These are phyloP conservation scores for Fusarium longipes DNA, from an alignment of 2,329 filamentous ascomycete species.

Conservation along the genomic window DNA sequence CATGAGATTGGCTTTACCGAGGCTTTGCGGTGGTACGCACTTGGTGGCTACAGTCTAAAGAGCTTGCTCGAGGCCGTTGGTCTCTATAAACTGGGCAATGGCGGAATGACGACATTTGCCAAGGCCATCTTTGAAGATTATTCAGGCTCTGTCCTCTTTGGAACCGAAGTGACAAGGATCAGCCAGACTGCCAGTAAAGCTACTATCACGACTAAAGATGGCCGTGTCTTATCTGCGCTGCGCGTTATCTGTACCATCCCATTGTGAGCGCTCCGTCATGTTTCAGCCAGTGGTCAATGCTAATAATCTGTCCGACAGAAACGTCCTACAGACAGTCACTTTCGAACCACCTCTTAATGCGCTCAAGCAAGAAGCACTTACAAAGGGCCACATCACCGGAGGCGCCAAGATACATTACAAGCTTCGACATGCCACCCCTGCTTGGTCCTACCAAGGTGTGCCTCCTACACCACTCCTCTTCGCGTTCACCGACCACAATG, in stretches of 20 bases:
- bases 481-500: slow-evolving; percentile 38
- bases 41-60: slow-evolving; percentile 40
- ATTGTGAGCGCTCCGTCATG: slow-evolving; percentile 1
- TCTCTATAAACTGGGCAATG: slow-evolving; percentile 33
- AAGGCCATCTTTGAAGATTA: neutral
- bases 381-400: slow-evolving; percentile 19
- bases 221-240: neutral
- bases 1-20: neutral
- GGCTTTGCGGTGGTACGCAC: neutral
- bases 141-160: slow-evolving; percentile 3
- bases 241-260: slow-evolving; percentile 32
- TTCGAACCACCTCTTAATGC: slow-evolving; percentile 12
- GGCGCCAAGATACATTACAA: slow-evolving; percentile 33
- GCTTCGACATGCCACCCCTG: neutral
- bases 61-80: neutral
- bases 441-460: slow-evolving; percentile 14
- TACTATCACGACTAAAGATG: slow-evolving; percentile 6
- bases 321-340: neutral
- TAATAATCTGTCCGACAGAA: slow-evolving; percentile 2
- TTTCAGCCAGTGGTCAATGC: neutral
- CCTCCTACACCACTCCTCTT: slow-evolving; percentile 20
- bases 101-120: slow-evolving; percentile 35
- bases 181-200: neutral
- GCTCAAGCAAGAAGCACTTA: slow-evolving; percentile 17
- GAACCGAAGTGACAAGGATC: slow-evolving; percentile 9